phyloP scores from a whole-genome alignment of 495 filamentous ascomycete genomes.

The Achaetomiella virescens region DNA sequence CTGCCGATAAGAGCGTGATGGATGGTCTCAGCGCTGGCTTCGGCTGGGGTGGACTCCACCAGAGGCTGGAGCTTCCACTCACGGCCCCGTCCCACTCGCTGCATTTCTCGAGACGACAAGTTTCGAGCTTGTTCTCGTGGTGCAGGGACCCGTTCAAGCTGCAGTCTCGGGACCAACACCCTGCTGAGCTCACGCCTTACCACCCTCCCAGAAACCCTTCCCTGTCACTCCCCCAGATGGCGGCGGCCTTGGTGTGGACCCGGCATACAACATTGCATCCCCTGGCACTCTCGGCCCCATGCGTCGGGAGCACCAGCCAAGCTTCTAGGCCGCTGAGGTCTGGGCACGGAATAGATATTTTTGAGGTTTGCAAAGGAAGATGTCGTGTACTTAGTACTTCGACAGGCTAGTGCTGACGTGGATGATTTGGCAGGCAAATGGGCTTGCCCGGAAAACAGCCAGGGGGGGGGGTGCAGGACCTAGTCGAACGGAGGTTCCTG shows the following conservation, averaged over 20 bases:
- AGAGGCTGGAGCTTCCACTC: too few relatives aligned
- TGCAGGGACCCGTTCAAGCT: conserved; percentile 16
- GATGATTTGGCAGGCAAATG: not conserved
- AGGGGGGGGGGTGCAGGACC: not conserved
- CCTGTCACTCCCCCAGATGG: conserved; percentile 5
- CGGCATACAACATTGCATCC: conserved; percentile 3
- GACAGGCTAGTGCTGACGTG: not conserved
- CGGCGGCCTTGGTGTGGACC: not conserved
- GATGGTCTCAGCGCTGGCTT: not conserved
- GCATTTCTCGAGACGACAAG: not conserved
- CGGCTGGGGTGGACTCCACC: not conserved
- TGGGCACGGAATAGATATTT: too few relatives aligned
- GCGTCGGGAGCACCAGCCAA: not conserved
- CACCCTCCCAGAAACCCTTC: not conserved
- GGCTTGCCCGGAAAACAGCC: not conserved
- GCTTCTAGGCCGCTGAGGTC: too few relatives aligned
- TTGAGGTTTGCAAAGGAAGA: not conserved
- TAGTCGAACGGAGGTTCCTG: conserved; percentile 6
- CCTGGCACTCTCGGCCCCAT: not conserved
- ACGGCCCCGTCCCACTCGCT: not conserved
- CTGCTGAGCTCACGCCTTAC: conserved; percentile 1
- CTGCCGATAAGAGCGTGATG: too few relatives aligned
- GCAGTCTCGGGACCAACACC: conserved; percentile 12
- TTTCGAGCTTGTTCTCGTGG: conserved; percentile 8
- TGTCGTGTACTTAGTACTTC: not conserved